Conservation (phyloP, 1,284 basidiomycete genomes). For the Naganishia liquefaciens region DNA sequence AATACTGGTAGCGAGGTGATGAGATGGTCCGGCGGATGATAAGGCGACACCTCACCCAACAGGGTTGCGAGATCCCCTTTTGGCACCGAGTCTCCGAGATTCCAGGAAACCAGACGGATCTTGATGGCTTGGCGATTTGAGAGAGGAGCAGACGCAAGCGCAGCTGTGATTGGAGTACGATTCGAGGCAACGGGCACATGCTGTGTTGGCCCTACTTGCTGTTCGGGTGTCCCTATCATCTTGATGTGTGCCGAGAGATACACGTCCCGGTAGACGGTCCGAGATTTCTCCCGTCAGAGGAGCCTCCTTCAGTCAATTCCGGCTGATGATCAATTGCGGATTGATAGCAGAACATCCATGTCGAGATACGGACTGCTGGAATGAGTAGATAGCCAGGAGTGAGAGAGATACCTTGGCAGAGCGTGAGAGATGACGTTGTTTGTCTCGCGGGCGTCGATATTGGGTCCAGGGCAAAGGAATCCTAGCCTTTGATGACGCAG, state of each 20-base stretch:
- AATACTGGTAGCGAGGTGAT: slow-evolving; percentile 39
- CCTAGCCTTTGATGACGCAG: no score
- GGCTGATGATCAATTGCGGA: not conserved
- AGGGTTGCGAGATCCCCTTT: slow-evolving; percentile 58
- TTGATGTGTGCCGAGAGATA: not conserved
- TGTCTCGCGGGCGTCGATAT: no score
- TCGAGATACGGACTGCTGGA: no score
- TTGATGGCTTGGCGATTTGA: slow-evolving; percentile 52
- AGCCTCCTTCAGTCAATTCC: not conserved
- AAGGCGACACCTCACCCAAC: slow-evolving; percentile 55
- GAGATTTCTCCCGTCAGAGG: no score
- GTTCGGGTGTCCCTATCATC: slow-evolving; percentile 2
- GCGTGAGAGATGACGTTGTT: no score
- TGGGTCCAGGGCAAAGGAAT: no score
- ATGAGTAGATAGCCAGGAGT: no score
- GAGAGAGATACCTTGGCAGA: no score
- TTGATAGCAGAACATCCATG: not conserved
- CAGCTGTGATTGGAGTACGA: slow-evolving; percentile 2
- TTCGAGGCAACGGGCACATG: not conserved
- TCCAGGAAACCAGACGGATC: slow-evolving; percentile 58
- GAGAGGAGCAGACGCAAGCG: not conserved
- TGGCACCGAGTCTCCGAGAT: slow-evolving; percentile 56
- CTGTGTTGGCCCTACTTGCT: not conserved
- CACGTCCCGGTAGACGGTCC: not conserved
- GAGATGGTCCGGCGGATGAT: slow-evolving; percentile 35